Evolutionary conservation across 1,284 basidiomycete species (phyloP).

Genomic region (Pseudozyma sp.): DNA sequence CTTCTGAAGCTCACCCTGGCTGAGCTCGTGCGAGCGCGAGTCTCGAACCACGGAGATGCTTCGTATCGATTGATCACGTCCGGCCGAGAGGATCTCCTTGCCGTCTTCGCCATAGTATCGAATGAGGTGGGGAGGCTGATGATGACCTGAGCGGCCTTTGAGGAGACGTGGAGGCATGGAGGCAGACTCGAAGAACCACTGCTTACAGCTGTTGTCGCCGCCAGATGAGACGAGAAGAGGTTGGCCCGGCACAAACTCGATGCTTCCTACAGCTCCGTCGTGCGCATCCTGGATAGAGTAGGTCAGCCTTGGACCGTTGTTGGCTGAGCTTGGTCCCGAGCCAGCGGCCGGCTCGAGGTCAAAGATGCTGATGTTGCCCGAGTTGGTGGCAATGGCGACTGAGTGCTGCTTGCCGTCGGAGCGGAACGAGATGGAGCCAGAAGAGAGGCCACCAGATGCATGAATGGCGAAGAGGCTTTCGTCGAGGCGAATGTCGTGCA

Average conservation of each 20-base stretch:
- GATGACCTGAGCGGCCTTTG: constrained; percentile 92
- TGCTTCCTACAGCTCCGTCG: constrained; percentile 55
- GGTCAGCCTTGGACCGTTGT: constrained; percentile 51
- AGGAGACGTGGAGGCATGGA: constrained; percentile 77
- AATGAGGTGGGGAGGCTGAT: constrained; percentile 88
- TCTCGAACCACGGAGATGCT: constrained; percentile 86
- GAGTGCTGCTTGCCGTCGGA: constrained; percentile 76
- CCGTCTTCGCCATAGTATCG: constrained; percentile 96
- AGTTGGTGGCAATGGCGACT: constrained; percentile 61
- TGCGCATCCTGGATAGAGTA: constrained; percentile 67
- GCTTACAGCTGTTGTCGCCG: constrained; percentile 70
- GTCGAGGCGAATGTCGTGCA: constrained; percentile 90
- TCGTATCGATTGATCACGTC: constrained; percentile 82
- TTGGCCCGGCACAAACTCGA: constrained; percentile 62
- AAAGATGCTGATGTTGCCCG: constrained; percentile 64
- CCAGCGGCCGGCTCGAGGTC: constrained; percentile 56
- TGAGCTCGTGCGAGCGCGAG: constrained; percentile 79
- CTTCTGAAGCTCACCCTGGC: constrained; percentile 83
- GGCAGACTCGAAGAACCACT: constrained; percentile 94
- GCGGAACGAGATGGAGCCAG: constrained; percentile 83
- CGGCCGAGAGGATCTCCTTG: constrained; percentile 79
- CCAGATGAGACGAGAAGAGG: constrained; percentile 58
- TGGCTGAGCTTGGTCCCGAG: constrained; percentile 15
- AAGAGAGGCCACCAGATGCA: constrained; percentile 72
- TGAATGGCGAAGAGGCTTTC: constrained; percentile 82